Evolutionary conservation across 768 basidiomycete genomes (phyloP), one percentile per base, ranked within the genome.

Genomic region (Tylopilus felleus): DNA sequence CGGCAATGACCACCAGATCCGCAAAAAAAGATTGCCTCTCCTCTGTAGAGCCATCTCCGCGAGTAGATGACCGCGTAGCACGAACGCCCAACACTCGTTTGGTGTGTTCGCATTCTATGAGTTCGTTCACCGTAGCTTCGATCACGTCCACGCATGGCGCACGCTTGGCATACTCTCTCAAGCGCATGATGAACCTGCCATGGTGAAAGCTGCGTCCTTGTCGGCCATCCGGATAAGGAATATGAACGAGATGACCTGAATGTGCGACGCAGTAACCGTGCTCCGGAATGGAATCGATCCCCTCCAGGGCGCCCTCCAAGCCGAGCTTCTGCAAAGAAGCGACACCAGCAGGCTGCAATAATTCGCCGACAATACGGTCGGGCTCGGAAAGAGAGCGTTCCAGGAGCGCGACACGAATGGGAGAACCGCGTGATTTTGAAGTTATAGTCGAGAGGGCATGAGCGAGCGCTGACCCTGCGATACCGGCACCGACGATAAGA

Each of bases 311-410:
- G 8, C 73, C 73, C 45, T 81, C 82, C 60, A 99, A 69, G 0
- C 93, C 95, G n/a, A 99, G 81, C 35, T 80, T 72, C 52, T 81
- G 73, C 42, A 99, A 74, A 1, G 93, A 84, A 13, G 76, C 75
- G 22, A 93, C 84, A 1, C 97, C 97, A 1, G 88, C 94, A 2
- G 97, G 97, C 65, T 99, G 97, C 22, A 99, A 75, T 1, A 98
- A 83, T 70, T 99, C 97, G 23, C 97, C 97, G 31, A 98, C 97
- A 60, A 99, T 98, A 17, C 97, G 82, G 77, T 98, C 93, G 0
- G 97, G 97, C 68, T 93, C 89, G 0, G 87, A 79, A 4, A 98
- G 79, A 14, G 95, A 96, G 12, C 96, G 85, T 71, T 99, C 97
- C 51, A 99, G 76, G 0, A 98, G 74, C 17, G 87, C 87, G 60